Base-by-base conservation (phyloP, 805 yeast genomes). In the Myxozyma mucilagina region DNA sequence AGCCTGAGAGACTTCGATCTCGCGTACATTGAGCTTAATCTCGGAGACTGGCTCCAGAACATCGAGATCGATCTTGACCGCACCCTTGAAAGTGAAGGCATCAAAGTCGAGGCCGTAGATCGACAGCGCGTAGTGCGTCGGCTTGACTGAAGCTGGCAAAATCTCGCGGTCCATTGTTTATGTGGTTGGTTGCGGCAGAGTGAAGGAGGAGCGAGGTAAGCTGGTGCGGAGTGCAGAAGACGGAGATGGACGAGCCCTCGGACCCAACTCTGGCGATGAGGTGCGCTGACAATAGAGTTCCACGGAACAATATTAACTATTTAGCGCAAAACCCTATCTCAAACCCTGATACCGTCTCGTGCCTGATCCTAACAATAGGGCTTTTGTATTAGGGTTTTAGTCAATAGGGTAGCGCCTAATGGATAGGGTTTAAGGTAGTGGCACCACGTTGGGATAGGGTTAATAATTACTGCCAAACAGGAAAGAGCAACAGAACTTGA, bases 61-160 rank as follows among this genome's bases (percentile, higher is more conserved):
- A 24, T 59, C 67, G 51, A 66, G 39, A n/a, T 65, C 66, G 58
- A 66, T 66, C 57, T 53, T 56, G 38, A 66, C 68, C 10, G 57
- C 53, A 10, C 68, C 68, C 18, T 61, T 55, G 57, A 54, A 66
- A 32, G 65, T 66, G 60, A 59, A 56, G 29, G 42, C 58, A 29
- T 56, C 16, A 45, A 59, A 49, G 44, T 66, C 60, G 34, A 61
- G 57, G 31, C 58, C 68, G 44, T 57, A 66, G 36, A 66, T 51
- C 43, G 60, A 35, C 29, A 66, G 62, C 39, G 66, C 11, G 58
- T 66, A 66, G 57, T 66, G 68, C n/a, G 47, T 53, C 42, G 68
- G 68, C 24, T 50, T 47, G 18, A 66, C 68, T 32, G 43, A 47
- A 13, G 59, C 45, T 8, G 68, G 68, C 29, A 66, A 63, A 20